phyloP scores from a whole-genome alignment of 2,329 filamentous ascomycete genomes.

The Fusarium humuli region DNA sequence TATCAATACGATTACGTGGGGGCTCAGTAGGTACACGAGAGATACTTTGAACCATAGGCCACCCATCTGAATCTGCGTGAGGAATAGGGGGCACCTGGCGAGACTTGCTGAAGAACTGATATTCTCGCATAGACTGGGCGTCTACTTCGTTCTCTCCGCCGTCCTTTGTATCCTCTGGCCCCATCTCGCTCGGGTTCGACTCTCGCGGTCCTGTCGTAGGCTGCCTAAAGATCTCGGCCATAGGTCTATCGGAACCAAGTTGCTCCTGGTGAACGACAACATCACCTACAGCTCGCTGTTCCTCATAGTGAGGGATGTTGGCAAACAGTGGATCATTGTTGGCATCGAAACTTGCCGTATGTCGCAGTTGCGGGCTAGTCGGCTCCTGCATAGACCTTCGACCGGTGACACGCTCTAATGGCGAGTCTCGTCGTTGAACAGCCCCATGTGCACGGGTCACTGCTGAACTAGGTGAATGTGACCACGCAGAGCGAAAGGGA shows the following conservation, averaged over 20 bases:
- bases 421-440: neutral
- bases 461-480: constrained; percentile 2
- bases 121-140: neutral
- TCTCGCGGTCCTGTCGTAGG: neutral
- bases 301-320: constrained; percentile 22
- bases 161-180: neutral
- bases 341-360: constrained; percentile 30
- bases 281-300: constrained; percentile 19
- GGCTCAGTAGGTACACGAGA: neutral
- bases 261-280: constrained; percentile 21
- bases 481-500: constrained; percentile 17
- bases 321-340: constrained; percentile 31
- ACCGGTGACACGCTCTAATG: neutral
- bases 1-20: neutral
- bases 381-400: neutral
- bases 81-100: neutral
- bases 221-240: neutral
- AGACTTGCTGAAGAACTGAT: constrained; percentile 1
- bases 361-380: neutral
- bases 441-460: neutral
- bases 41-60: neutral
- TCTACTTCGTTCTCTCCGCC: neutral
- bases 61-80: neutral
- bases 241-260: neutral
- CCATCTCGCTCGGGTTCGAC: neutral